Base-by-base conservation (phyloP, 2,329 filamentous ascomycete genomes). In the Thyridium curvatum region DNA sequence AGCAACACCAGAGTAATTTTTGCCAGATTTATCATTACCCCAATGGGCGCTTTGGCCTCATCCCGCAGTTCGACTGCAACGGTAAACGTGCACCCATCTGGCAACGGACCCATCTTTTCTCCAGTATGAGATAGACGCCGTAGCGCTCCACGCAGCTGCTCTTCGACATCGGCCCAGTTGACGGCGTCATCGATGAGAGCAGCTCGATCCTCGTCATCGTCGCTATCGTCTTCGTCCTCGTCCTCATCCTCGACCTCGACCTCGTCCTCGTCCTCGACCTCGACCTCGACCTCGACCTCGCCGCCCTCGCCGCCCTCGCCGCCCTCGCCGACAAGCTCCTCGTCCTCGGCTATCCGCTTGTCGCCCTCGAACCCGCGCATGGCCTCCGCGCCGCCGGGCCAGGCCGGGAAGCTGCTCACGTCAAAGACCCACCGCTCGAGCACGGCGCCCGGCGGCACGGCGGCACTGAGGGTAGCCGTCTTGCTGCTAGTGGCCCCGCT, bases 41-140 rank as follows among this genome's bases (percentile, higher is more conserved):
- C 35, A 18, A 33, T 9, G 8, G 17, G 79, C 9, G 75, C 68
- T 10, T 71, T 60, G 0, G 68, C 69, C 31, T 79, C 69, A 16
- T 83, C 75, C 30, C 74, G 76, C 46, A 90, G 56, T 59, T 91
- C 86, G 31, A 91, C 72, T 1, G 81, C 82, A n/a, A 91, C 59
- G 0, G 84, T 86, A 57, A 86, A 91, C 0, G 82, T 84, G 56
- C 84, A 88, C 2, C 74, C 73, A 2, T 69, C 60, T 0, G 84
- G 83, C 16, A 89, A 55, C 0, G 69, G 59, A 1, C 59, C 62
- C 45, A 87, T 66, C 40, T 65, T 70, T 43, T 79, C 71, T 8
- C 71, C 77, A 3, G 75, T 71, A 42, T 78, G 73, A 0, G 77
- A 72, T 12, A 91, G 62, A 34, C 76, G 73, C 39, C 74, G 65